Percentiles rank a stretch among this genome's conserved stretches.
Evolutionary conservation across 805 yeast genomes (phyloP).

Genomic region (Hyphopichia homilentoma): DNA sequence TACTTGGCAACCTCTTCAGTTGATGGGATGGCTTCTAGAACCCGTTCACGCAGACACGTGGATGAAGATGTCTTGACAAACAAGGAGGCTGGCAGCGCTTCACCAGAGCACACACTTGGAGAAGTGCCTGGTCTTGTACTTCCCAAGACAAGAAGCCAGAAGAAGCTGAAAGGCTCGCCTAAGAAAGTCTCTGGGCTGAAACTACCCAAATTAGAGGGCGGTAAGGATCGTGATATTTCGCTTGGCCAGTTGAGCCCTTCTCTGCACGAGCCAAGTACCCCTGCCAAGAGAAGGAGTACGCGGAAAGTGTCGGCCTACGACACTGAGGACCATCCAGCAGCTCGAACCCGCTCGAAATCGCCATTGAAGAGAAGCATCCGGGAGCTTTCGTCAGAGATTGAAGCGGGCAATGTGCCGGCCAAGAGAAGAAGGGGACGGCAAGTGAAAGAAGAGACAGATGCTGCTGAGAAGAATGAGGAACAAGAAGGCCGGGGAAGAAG

Average conservation of each 20-base stretch:
- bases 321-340: slow-evolving; percentile 22
- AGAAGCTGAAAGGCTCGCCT: no score
- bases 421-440: slow-evolving; percentile 5
- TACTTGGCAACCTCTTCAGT: no score
- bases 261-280: slow-evolving; percentile 4
- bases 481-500: slow-evolving; percentile 5
- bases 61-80: no score
- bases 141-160: no score
- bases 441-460: slow-evolving; percentile 2
- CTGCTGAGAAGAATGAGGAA: not conserved
- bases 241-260: slow-evolving; percentile 1
- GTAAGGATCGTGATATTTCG: slow-evolving; percentile 1
- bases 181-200: slow-evolving; percentile 1
- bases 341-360: slow-evolving; percentile 32
- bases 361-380: slow-evolving; percentile 25
- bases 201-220: slow-evolving; percentile 4
- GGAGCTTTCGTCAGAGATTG: slow-evolving; percentile 12
- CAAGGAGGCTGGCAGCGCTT: no score
- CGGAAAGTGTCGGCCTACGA: not conserved
- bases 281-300: slow-evolving; percentile 1
- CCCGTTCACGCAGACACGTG: no score
- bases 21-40: no score
- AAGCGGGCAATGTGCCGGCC: slow-evolving; percentile 6
- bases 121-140: no score
- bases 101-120: no score